phyloP scores from a whole-genome alignment of 2,329 filamentous ascomycete species.

The Moelleriella libera region DNA sequence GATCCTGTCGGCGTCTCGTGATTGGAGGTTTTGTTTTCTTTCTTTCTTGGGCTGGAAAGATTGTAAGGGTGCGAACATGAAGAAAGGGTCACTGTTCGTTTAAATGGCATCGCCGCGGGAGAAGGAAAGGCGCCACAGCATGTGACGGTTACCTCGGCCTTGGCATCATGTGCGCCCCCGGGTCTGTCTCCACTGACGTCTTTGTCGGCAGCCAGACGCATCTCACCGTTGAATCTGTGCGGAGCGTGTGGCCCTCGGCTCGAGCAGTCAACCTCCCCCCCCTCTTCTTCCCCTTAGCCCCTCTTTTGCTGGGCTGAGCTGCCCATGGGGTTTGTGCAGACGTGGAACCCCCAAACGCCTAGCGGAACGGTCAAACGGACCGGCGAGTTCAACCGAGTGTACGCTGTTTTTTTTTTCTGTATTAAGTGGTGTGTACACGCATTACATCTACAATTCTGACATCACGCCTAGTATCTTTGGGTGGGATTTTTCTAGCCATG shows the following conservation, averaged over 20 bases:
- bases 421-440: no score
- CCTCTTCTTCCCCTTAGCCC: no score
- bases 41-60: background rate
- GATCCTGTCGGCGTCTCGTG: no score
- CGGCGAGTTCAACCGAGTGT: slow-evolving; percentile 4
- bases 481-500: no score
- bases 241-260: background rate
- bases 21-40: no score
- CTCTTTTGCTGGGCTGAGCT: background rate
- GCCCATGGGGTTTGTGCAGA: background rate
- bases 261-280: background rate
- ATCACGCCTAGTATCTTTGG: no score
- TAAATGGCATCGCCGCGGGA: background rate
- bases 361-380: background rate
- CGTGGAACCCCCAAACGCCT: background rate
- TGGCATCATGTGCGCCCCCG: slow-evolving; percentile 2
- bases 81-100: no score
- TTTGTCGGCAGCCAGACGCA: no score
- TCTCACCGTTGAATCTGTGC: no score
- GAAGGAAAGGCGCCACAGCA: background rate
- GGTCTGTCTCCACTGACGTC: background rate
- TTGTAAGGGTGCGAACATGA: background rate
- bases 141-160: slow-evolving; percentile 5
- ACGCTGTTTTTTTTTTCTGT: background rate
- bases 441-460: no score